A percentile compares a stretch with the other conserved stretches of the same genome.
phyloP scores from a whole-genome alignment of 495 filamentous ascomycete genomes.

The Recurvomyces mirabilis region DNA sequence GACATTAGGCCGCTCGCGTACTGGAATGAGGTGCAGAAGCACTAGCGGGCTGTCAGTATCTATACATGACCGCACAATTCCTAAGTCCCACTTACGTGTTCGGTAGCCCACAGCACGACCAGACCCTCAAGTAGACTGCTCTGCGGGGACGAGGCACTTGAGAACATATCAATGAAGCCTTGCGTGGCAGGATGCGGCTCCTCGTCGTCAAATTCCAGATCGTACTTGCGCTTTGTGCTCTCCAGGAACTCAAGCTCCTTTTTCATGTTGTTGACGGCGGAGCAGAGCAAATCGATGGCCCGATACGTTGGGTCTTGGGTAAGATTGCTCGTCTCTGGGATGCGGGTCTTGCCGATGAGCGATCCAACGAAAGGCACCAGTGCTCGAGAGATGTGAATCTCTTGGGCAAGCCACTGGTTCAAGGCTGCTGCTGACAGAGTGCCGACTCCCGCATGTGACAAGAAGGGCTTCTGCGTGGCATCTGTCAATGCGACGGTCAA shows the following conservation, averaged over 20 bases:
- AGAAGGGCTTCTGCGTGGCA: constrained; percentile 59
- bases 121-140: constrained; percentile 50
- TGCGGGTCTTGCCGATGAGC: constrained; percentile 51
- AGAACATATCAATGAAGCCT: constrained; percentile 45
- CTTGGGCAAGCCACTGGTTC: constrained; percentile 62
- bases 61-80: constrained; percentile 1
- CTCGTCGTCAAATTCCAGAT: constrained; percentile 39
- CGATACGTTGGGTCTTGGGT: constrained; percentile 33
- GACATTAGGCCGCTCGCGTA: constrained; percentile 29
- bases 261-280: constrained; percentile 52
- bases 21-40: constrained; percentile 31
- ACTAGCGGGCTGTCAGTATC: constrained; percentile 17
- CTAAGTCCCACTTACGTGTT: constrained; percentile 39
- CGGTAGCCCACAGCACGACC: constrained; percentile 63
- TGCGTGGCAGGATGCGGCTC: constrained; percentile 37
- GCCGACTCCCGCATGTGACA: constrained; percentile 53
- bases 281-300: constrained; percentile 50
- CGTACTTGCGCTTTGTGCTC: constrained; percentile 49
- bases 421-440: constrained; percentile 45
- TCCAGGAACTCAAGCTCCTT: constrained; percentile 61
- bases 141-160: constrained; percentile 37
- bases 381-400: constrained; percentile 62
- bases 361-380: constrained; percentile 58
- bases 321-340: constrained; percentile 37
- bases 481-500: constrained; percentile 34